Percentiles rank a stretch among this genome's conserved stretches.
Conservation (phyloP, 805 yeast species). For the Candida coleopterorum region DNA sequence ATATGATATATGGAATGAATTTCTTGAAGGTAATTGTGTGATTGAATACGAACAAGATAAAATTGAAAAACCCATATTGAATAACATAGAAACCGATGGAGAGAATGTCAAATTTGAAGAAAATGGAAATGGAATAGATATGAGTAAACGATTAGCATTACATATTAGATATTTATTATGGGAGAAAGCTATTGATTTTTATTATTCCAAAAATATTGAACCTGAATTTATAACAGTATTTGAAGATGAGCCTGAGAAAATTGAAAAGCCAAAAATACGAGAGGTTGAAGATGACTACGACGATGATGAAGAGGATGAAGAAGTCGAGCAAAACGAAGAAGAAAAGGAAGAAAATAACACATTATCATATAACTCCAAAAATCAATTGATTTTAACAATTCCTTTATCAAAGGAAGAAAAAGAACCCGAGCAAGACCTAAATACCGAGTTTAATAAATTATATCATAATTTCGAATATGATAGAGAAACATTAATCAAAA, state of each 20-base stretch:
- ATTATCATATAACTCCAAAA: constrained; percentile 21
- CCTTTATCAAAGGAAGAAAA: constrained; percentile 18
- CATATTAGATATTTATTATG: constrained; percentile 65
- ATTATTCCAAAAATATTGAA: constrained; percentile 24
- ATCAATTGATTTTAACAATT: constrained; percentile 28
- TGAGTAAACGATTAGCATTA: constrained; percentile 43
- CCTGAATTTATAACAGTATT: not conserved
- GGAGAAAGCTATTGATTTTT: constrained; percentile 61
- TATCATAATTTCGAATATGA: constrained; percentile 78
- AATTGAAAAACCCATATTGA: constrained; percentile 9
- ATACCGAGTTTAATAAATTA: constrained; percentile 60
- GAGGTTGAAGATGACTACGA: constrained; percentile 22
- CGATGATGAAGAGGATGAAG: constrained; percentile 20
- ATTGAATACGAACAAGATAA: constrained; percentile 13
- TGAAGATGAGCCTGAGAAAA: constrained; percentile 7
- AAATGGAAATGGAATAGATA: constrained; percentile 21
- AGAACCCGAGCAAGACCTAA: constrained; percentile 32
- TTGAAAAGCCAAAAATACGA: constrained; percentile 7
- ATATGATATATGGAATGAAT: constrained; percentile 29
- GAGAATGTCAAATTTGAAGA: constrained; percentile 22
- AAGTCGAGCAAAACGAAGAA: too few relatives aligned
- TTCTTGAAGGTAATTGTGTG: constrained; percentile 36
- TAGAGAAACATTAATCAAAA: constrained; percentile 65
- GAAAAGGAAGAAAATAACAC: constrained; percentile 17
- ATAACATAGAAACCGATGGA: constrained; percentile 7